phyloP scores from a whole-genome alignment of 75 land plant genomes.

The Pinus tabuliformis region DNA sequence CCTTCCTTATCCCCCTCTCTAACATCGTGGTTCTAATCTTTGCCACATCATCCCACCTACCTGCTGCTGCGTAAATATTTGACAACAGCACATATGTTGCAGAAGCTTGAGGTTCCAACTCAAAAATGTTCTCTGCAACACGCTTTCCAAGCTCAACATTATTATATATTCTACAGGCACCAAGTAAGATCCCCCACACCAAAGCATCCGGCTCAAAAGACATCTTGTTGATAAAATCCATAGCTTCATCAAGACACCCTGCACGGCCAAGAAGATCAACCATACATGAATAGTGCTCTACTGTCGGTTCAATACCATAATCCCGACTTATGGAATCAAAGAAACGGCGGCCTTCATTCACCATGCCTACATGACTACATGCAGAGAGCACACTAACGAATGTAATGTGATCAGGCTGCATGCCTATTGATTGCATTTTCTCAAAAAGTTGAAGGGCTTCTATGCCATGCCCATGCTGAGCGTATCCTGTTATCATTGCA shows the following conservation, averaged over 20 bases:
- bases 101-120: neutral
- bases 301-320: neutral
- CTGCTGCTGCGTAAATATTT: neutral
- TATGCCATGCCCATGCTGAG: conserved; percentile 30
- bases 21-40: neutral
- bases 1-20: neutral
- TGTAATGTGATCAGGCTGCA: neutral
- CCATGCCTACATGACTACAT: neutral
- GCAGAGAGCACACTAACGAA: neutral
- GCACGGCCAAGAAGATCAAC: conserved; percentile 2
- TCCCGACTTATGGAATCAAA: neutral
- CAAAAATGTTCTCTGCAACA: neutral
- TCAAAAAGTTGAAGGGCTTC: conserved; percentile 29
- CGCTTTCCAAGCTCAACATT: neutral
- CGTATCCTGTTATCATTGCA: conserved; percentile 55
- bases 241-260: neutral
- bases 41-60: neutral
- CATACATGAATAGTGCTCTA: neutral
- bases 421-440: conserved; percentile 9
- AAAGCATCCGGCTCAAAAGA: neutral
- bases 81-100: neutral
- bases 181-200: neutral
- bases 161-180: neutral
- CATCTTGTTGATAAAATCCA: neutral
- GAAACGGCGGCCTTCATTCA: neutral